phyloP scores from a whole-genome alignment of 2,329 filamentous ascomycete species.

The Chalaropsis thielavioides region DNA sequence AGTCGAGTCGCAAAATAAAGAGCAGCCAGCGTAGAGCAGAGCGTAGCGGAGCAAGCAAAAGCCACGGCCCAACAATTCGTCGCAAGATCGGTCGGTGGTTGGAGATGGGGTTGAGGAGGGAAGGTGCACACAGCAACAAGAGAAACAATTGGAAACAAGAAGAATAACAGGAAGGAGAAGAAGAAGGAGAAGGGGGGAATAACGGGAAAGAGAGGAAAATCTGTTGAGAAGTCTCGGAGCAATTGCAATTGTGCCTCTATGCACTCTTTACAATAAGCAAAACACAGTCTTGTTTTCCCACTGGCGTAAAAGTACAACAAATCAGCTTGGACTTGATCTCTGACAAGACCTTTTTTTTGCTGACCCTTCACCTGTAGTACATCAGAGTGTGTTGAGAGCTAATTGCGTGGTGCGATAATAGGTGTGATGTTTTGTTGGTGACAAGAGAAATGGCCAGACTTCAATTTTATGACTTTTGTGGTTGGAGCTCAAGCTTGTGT shows the following conservation, averaged over 20 bases:
- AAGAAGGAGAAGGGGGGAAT: too few species aligned
- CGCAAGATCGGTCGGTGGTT: not conserved
- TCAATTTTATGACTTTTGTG: not conserved
- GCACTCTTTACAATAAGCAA: not conserved
- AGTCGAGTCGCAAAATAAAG: not conserved
- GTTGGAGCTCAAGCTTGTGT: not conserved
- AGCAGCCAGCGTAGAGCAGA: not conserved
- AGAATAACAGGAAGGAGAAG: not conserved
- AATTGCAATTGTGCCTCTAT: not conserved
- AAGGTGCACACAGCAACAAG: not conserved
- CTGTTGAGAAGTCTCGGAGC: not conserved
- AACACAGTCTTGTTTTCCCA: not conserved
- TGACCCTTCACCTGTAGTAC: not conserved
- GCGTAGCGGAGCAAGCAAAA: not conserved
- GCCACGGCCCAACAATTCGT: not conserved
- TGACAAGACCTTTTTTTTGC: too few species aligned
- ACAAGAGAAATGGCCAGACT: conserved; percentile 1
- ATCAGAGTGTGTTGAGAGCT: not conserved
- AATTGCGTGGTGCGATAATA: not conserved
- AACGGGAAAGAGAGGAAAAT: not conserved
- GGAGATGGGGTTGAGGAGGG: not conserved
- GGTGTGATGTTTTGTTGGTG: not conserved
- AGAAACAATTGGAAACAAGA: not conserved
- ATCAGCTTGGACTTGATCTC: not conserved
- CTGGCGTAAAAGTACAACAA: not conserved